These are phyloP conservation scores for Jamesozyma rosinii DNA, from an alignment of 805 yeast species.

Conservation along the genomic window DNA sequence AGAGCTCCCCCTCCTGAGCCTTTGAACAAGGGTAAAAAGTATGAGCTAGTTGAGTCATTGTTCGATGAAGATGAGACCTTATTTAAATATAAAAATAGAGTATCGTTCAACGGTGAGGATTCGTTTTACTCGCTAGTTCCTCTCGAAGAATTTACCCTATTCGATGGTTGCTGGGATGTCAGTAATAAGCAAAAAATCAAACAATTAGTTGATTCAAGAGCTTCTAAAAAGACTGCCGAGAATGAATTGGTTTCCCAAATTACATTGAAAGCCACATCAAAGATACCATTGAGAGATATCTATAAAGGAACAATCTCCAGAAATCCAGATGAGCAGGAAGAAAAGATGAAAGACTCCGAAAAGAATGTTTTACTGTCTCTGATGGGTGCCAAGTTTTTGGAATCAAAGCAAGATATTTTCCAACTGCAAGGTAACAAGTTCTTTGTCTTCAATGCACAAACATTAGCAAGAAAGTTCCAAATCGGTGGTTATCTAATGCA, in stretches of 20 bases:
- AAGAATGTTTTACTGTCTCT: slow-evolving; percentile 12
- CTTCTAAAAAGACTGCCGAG: neutral
- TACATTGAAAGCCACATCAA: slow-evolving; percentile 12
- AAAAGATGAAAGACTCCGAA: slow-evolving; percentile 14
- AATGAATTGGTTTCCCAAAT: slow-evolving; percentile 13
- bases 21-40: slow-evolving; percentile 15
- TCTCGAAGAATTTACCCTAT: slow-evolving; percentile 18
- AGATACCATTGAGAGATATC: slow-evolving; percentile 13
- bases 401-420: slow-evolving; percentile 11
- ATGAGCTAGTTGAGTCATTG: slow-evolving; percentile 14
- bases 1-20: slow-evolving; percentile 10
- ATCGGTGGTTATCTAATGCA: slow-evolving; percentile 17
- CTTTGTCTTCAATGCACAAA: slow-evolving; percentile 11
- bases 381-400: slow-evolving; percentile 15
- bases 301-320: slow-evolving; percentile 13
- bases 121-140: slow-evolving; percentile 17
- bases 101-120: slow-evolving; percentile 21
- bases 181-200: slow-evolving; percentile 13
- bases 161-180: slow-evolving; percentile 20
- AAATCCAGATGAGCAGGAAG: slow-evolving; percentile 15
- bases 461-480: slow-evolving; percentile 13
- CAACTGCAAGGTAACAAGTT: slow-evolving; percentile 19
- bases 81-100: slow-evolving; percentile 13
- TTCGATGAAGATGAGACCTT: slow-evolving; percentile 16
- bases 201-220: neutral